These are phyloP conservation scores for Apiospora saccharicola DNA, from an alignment of 2,329 filamentous ascomycete genomes.

Conservation along the genomic window DNA sequence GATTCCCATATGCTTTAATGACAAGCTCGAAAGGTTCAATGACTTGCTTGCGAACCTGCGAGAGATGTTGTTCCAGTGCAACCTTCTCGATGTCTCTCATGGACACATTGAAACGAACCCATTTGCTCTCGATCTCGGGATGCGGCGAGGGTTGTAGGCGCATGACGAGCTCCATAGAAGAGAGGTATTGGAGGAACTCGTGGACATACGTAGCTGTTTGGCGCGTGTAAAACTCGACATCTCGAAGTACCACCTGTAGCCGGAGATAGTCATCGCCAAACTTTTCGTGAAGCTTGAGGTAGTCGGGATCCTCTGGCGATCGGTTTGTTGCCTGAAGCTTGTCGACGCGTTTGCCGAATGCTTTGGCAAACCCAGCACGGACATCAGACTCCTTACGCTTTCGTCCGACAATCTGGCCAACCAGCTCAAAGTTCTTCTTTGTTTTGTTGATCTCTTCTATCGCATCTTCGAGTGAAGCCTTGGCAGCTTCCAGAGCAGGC, in stretches of 20 bases:
- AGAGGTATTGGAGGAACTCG: constrained; percentile 80
- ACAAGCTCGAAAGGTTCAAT: constrained; percentile 84
- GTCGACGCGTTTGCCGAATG: constrained; percentile 87
- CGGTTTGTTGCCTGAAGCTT: constrained; percentile 72
- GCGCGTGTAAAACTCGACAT: constrained; percentile 92
- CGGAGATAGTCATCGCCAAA: constrained; percentile 94
- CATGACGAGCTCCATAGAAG: constrained; percentile 84
- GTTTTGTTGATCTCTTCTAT: constrained; percentile 91
- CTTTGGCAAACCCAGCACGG: constrained; percentile 82
- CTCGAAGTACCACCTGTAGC: constrained; percentile 88
- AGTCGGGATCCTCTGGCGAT: constrained; percentile 80
- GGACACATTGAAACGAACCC: constrained; percentile 88
- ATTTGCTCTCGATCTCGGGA: constrained; percentile 90
- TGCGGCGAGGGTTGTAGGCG: constrained; percentile 74
- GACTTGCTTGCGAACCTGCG: constrained; percentile 79
- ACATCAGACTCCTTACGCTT: constrained; percentile 91
- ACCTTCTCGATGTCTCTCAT: constrained; percentile 86
- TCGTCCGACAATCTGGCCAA: constrained; percentile 85
- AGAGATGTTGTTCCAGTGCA: constrained; percentile 80
- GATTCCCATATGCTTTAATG: constrained; percentile 82
- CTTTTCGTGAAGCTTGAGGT: constrained; percentile 80
- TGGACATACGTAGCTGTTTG: constrained; percentile 81
- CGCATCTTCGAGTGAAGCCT: constrained; percentile 66
- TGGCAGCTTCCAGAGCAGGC: constrained; percentile 63
- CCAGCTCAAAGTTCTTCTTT: constrained; percentile 92